phyloP scores from a whole-genome alignment of 495 filamentous ascomycete species.

The Filosporella fistucella region DNA sequence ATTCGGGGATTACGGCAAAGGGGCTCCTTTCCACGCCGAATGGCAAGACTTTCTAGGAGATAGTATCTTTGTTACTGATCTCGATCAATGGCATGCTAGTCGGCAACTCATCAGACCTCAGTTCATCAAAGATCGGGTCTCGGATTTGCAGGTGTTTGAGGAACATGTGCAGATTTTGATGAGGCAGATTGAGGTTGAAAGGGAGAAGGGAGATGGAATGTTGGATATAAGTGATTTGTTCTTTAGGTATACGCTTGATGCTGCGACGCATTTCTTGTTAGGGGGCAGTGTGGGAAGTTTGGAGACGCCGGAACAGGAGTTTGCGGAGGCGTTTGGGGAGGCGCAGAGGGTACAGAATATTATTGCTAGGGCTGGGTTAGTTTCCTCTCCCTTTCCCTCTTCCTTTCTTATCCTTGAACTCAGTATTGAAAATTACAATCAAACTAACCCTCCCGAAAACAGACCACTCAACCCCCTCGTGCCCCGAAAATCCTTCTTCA shows the following conservation, averaged over 20 bases:
- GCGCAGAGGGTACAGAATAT: slow-evolving; percentile 65
- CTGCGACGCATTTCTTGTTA: slow-evolving; percentile 82
- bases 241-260: slow-evolving; percentile 78
- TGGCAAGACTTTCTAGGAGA: slow-evolving; percentile 75
- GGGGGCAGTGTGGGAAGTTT: slow-evolving; percentile 70
- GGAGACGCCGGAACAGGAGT: slow-evolving; percentile 34
- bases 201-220: slow-evolving; percentile 38
- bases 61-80: slow-evolving; percentile 77
- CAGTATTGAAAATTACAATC: neutral
- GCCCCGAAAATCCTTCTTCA: slow-evolving; percentile 53
- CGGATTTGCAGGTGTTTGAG: slow-evolving; percentile 78
- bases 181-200: slow-evolving; percentile 33
- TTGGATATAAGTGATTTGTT: slow-evolving; percentile 68
- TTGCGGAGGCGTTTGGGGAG: slow-evolving; percentile 72
- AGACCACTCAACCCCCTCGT: slow-evolving; percentile 53
- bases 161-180: slow-evolving; percentile 64
- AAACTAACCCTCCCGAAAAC: neutral
- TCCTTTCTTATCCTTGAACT: neutral
- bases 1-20: slow-evolving; percentile 67
- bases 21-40: slow-evolving; percentile 59
- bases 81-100: slow-evolving; percentile 66
- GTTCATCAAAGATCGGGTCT: slow-evolving; percentile 76
- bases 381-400: slow-evolving; percentile 2
- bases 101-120: slow-evolving; percentile 73
- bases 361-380: slow-evolving; percentile 49